These are phyloP conservation scores for Panicum virgatum DNA, from an alignment of 202 grass and related monocot genomes.

Conservation along the genomic window DNA sequence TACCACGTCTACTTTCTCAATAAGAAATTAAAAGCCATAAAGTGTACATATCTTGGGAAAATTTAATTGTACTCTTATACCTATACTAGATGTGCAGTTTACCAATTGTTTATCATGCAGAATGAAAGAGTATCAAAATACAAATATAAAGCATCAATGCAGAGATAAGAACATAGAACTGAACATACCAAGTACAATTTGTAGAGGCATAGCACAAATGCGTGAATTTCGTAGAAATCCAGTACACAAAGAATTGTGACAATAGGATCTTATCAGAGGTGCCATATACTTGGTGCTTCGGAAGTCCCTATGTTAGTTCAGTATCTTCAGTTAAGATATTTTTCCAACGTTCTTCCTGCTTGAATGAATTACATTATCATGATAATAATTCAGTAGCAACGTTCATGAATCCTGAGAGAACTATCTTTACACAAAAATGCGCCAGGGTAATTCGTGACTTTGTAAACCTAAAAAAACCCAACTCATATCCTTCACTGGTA, in stretches of 20 bases:
- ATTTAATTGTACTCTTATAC: not conserved
- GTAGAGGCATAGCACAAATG: not conserved
- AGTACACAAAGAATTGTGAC: not conserved
- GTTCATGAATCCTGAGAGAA: not conserved
- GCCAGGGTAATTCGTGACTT: not conserved
- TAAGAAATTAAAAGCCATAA: not conserved
- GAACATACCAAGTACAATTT: not conserved
- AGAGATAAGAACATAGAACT: not conserved
- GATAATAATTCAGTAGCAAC: constrained; percentile 11
- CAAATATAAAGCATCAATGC: not conserved
- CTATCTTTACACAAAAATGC: not conserved
- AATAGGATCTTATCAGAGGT: not conserved
- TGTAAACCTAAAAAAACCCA: not conserved
- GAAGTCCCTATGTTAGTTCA: not conserved
- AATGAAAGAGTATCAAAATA: not conserved
- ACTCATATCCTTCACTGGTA: not conserved
- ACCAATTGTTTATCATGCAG: not conserved
- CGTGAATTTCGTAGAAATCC: not conserved
- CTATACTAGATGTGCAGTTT: not conserved
- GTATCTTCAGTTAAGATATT: not conserved
- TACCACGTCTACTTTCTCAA: not conserved
- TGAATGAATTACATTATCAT: not conserved
- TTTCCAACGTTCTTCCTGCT: not conserved
- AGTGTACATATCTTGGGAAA: not conserved
- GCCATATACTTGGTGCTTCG: not conserved